Conservation (phyloP, 139 green algal genomes). For the Pleodorina starrii region DNA sequence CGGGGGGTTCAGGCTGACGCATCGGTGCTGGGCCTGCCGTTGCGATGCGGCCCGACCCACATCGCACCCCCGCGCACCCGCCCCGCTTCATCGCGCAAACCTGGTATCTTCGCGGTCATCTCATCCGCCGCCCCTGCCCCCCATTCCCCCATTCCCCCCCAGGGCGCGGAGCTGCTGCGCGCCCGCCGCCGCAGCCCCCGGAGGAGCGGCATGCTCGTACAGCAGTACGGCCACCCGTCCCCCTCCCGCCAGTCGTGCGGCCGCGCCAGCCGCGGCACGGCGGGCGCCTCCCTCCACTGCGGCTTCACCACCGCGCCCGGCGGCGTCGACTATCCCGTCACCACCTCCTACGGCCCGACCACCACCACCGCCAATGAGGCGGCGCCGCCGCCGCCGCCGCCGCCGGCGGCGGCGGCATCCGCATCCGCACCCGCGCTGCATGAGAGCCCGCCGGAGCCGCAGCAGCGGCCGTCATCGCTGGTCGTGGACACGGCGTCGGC, state of each 20-base stretch:
- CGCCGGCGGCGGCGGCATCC: background rate
- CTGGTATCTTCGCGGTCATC: too few species aligned
- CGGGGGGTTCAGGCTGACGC: background rate
- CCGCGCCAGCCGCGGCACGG: background rate
- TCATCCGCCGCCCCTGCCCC: too few species aligned
- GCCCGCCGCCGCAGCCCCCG: background rate
- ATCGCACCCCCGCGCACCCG: too few species aligned
- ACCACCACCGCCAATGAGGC: background rate
- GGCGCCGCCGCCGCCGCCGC: background rate
- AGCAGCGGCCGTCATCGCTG: background rate
- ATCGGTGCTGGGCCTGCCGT: too few species aligned
- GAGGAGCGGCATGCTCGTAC: background rate
- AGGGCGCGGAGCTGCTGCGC: slow-evolving; percentile 3
- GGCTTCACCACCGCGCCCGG: too few species aligned
- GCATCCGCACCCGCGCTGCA: too few species aligned
- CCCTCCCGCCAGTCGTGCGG: background rate
- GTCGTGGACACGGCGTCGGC: background rate
- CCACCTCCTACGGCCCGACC: background rate
- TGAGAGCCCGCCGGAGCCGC: background rate
- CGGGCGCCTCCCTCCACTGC: too few species aligned
- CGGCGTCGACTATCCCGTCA: background rate
- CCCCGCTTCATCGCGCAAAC: too few species aligned
- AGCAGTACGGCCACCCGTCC: background rate
- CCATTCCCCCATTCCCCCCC: too few species aligned
- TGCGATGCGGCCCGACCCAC: too few species aligned